A percentile compares a stretch with the other conserved stretches of the same genome.
Evolutionary conservation across 306 rosid species (phyloP).

Genomic region (Cyclanthera cordifolia): DNA sequence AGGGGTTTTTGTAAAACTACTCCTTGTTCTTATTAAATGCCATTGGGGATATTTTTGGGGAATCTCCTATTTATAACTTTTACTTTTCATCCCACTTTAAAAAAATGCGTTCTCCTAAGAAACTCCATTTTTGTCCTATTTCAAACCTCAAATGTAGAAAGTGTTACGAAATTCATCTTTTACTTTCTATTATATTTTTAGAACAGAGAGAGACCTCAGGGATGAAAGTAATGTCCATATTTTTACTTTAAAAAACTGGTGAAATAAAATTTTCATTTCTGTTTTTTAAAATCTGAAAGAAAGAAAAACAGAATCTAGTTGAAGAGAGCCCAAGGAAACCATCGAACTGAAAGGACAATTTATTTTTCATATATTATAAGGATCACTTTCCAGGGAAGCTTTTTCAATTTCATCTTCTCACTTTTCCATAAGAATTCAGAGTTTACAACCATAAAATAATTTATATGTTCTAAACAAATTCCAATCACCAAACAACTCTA

Average conservation of each 20-base stretch:
- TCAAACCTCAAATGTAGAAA: neutral
- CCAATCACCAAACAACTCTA: neutral
- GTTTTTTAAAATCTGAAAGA: neutral
- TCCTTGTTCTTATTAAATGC: neutral
- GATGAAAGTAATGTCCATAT: neutral
- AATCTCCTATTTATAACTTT: neutral
- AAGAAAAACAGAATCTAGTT: neutral
- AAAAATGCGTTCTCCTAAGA: neutral
- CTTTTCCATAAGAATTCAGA: neutral
- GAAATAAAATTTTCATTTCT: neutral
- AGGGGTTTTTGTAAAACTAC: neutral
- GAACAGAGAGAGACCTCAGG: too few species aligned
- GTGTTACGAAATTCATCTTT: neutral
- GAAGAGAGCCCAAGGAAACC: conserved; percentile 4
- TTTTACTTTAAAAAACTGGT: neutral
- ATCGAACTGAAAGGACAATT: neutral
- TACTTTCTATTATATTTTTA: neutral
- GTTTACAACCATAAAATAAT: neutral
- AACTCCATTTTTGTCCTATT: neutral
- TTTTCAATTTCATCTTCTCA: neutral
- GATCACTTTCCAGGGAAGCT: neutral
- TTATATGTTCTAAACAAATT: neutral
- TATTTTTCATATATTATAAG: conserved; percentile 1
- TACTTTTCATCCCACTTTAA: neutral
- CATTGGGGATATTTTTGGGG: neutral